phyloP scores from a whole-genome alignment of 768 basidiomycete genomes.

The Sarcomyxa edulis region DNA sequence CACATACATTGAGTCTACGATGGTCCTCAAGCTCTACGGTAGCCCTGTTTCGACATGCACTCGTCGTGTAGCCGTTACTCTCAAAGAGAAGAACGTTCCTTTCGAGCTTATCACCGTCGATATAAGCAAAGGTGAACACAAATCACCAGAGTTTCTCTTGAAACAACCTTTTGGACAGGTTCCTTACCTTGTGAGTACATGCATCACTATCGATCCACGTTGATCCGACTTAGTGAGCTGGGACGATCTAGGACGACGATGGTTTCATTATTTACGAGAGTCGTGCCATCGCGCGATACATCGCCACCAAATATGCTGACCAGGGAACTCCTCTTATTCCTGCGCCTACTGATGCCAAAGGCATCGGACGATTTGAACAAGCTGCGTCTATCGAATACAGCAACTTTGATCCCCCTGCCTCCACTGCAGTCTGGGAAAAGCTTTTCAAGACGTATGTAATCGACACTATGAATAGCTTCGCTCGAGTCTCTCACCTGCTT shows the following conservation, averaged over 20 bases:
- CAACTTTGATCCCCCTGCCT: constrained; percentile 44
- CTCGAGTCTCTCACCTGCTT: not conserved
- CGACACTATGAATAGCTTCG: too few species aligned
- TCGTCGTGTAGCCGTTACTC: constrained; percentile 41
- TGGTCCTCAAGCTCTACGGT: constrained; percentile 42
- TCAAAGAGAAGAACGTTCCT: constrained; percentile 52
- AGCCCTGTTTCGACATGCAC: constrained; percentile 38
- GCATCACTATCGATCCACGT: too few species aligned
- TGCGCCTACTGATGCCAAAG: constrained; percentile 30
- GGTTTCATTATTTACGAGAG: constrained; percentile 60
- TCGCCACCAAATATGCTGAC: constrained; percentile 46
- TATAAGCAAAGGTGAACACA: constrained; percentile 40
- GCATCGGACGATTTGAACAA: constrained; percentile 37
- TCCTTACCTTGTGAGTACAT: constrained; percentile 41
- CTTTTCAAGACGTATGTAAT: constrained; percentile 43
- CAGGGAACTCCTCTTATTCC: constrained; percentile 52
- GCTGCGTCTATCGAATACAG: constrained; percentile 44
- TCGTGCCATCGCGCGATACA: constrained; percentile 56
- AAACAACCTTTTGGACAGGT: constrained; percentile 65
- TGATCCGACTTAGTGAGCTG: not conserved
- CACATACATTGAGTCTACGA: too few species aligned
- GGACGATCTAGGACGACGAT: constrained; percentile 48
- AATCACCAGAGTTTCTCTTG: constrained; percentile 32
- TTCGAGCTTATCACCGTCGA: constrained; percentile 47
- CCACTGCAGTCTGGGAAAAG: constrained; percentile 38